Conservation (phyloP, 768 basidiomycete genomes). For the Floccularia luteovirens region DNA sequence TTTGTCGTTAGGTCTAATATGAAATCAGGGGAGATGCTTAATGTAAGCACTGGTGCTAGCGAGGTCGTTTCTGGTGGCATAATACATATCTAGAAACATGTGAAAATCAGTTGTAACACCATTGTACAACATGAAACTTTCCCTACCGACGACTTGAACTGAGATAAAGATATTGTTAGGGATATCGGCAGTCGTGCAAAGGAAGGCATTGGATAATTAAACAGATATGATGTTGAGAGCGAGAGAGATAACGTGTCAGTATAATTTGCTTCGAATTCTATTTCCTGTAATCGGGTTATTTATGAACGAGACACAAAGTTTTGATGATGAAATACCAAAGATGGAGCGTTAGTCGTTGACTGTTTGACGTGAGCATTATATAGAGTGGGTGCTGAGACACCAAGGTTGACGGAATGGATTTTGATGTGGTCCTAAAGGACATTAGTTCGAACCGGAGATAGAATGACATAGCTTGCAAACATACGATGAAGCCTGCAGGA, state of each 20-base stretch:
- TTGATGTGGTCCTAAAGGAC: constrained; percentile 69
- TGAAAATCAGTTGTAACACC: not conserved
- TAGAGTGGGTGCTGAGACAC: constrained; percentile 70
- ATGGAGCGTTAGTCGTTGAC: constrained; percentile 13
- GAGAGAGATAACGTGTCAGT: constrained; percentile 79
- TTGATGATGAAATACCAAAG: not conserved
- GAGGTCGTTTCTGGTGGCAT: constrained; percentile 51
- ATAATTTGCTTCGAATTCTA: constrained; percentile 81
- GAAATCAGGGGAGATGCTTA: constrained; percentile 82
- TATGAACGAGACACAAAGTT: not conserved
- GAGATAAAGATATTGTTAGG: constrained; percentile 68
- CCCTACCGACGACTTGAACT: constrained; percentile 63
- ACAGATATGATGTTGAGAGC: constrained; percentile 74
- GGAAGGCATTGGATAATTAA: constrained; percentile 77
- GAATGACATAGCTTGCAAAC: constrained; percentile 10
- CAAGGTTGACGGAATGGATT: constrained; percentile 80
- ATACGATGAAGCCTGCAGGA: constrained; percentile 61
- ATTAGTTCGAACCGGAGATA: constrained; percentile 2
- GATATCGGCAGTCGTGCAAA: constrained; percentile 82
- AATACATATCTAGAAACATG: constrained; percentile 43
- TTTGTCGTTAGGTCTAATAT: constrained; percentile 80
- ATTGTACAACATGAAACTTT: not conserved
- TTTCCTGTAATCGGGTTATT: constrained; percentile 37
- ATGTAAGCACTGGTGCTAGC: constrained; percentile 50
- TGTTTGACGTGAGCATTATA: constrained; percentile 57